Conservation (phyloP, 2,329 filamentous ascomycete species). For the Chrysoporthe puriensis region DNA sequence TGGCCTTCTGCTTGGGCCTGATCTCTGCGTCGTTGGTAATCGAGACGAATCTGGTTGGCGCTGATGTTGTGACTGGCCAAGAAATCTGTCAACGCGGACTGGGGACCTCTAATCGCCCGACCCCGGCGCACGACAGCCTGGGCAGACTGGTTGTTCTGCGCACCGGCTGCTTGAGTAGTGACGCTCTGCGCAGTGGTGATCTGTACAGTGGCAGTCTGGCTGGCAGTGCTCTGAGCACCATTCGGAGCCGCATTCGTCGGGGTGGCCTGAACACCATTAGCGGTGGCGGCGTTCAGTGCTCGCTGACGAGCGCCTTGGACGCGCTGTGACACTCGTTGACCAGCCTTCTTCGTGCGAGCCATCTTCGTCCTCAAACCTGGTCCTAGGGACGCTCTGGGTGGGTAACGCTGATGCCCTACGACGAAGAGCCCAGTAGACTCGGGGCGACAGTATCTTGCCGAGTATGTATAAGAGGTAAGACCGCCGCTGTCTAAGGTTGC, state of each 20-base stretch:
- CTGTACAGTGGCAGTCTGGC: neutral
- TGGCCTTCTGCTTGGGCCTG: constrained; percentile 35
- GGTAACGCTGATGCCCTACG: neutral
- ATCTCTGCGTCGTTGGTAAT: constrained; percentile 54
- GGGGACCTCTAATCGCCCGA: constrained; percentile 33
- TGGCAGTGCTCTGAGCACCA: neutral
- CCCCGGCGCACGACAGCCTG: constrained; percentile 13
- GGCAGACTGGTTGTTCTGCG: constrained; percentile 15
- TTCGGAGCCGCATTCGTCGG: neutral
- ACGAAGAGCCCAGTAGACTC: neutral
- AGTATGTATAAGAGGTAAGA: neutral
- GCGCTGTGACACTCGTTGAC: neutral
- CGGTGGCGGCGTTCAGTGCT: neutral
- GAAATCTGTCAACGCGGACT: constrained; percentile 59
- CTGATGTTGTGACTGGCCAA: constrained; percentile 73
- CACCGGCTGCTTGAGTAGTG: constrained; percentile 1
- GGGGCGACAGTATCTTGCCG: neutral
- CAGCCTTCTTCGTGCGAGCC: neutral
- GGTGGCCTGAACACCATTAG: neutral
- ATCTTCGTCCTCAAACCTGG: neutral
- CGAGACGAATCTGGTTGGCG: constrained; percentile 55
- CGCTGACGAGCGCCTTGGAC: neutral
- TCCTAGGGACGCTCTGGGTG: neutral
- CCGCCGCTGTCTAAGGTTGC: neutral
- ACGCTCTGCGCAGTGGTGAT: neutral